phyloP scores from a whole-genome alignment of 495 filamentous ascomycete genomes.

The Penicillium roqueforti region DNA sequence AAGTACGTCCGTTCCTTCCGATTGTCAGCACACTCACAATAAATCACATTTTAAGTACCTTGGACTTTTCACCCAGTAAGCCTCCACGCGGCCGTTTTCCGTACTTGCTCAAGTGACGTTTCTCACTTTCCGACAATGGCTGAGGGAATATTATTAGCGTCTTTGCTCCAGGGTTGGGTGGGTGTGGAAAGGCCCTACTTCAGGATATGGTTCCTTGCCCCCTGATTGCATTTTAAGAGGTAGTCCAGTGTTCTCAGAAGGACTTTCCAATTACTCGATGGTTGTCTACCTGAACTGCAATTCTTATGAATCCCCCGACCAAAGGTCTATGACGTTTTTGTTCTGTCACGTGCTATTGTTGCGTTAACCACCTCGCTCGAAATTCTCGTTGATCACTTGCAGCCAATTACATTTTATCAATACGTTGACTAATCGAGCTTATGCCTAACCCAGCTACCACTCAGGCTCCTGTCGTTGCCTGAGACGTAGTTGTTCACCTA shows the following conservation, averaged over 20 bases:
- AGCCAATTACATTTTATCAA: too few species aligned
- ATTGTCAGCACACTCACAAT: constrained; percentile 1
- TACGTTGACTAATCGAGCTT: too few species aligned
- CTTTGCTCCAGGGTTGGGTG: not conserved
- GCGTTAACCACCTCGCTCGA: too few species aligned
- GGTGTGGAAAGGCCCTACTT: not conserved
- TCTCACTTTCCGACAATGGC: constrained; percentile 10
- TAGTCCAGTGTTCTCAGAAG: not conserved
- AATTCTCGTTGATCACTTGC: too few species aligned
- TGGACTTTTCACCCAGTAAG: constrained; percentile 10
- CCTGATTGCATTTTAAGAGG: not conserved
- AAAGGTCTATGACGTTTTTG: too few species aligned
- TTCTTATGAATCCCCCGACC: too few species aligned
- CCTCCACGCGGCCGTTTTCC: constrained; percentile 14
- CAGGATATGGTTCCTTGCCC: not conserved
- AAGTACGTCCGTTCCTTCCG: constrained; percentile 29
- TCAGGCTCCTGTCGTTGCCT: too few species aligned
- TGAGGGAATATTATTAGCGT: not conserved
- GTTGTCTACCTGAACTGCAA: too few species aligned
- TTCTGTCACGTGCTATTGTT: too few species aligned
- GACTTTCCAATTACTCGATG: too few species aligned
- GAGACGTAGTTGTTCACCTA: too few species aligned
- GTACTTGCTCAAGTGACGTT: constrained; percentile 12
- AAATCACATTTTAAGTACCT: constrained; percentile 10
- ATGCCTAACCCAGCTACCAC: too few species aligned